Base-by-base conservation (phyloP, 192 early-diverging fungal species). In the Backusella liffmaniae region DNA sequence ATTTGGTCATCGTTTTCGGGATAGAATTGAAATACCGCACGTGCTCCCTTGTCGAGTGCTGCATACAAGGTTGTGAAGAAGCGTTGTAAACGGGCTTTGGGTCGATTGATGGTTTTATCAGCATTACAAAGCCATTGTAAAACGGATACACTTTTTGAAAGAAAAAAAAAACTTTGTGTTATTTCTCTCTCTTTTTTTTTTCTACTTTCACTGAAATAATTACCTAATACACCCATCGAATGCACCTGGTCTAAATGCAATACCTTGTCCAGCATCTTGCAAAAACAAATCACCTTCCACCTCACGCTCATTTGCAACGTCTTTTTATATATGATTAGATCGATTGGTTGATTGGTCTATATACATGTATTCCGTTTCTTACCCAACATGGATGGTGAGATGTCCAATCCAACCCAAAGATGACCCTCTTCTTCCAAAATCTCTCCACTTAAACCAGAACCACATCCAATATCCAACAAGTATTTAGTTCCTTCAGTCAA, bases 121-220 rank as follows among this genome's bases (percentile, higher is more conserved):
- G 98, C 97, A 80, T 99, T 99, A 79, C 97, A 99, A 32, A 99
- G 90, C 98, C 97, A 99, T 83, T 99, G 98, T 35, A 99, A 79
- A 5, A 97, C 97, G 0, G 98, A 99, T 46, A 99, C 90, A 78
- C 92, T 94, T 66, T 36, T n/a, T 44, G 4, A 10, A 10, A 9
- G 23, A 26, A n/a, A 10, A 9, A 9, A 23, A 41, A n/a, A 18
- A 23, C 1, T 13, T 67, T 9, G 37, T 12, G 4, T 73, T 67
- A n/a, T 56, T 16, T n/a, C 2, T 32, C 7, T 35, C 18, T 67
- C 16, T 18, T 23, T 42, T 35, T 23, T 26, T 18, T 23, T 42
- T 35, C 9, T 29, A 13, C 18, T 18, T 42, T 53, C 2, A 35
- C 42, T 34, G 2, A 2, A 13, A 30, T 30, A 49, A 68, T 35